Evolutionary conservation across 805 yeast genomes (phyloP).

Genomic region (Pichia nanzhaoensis): DNA sequence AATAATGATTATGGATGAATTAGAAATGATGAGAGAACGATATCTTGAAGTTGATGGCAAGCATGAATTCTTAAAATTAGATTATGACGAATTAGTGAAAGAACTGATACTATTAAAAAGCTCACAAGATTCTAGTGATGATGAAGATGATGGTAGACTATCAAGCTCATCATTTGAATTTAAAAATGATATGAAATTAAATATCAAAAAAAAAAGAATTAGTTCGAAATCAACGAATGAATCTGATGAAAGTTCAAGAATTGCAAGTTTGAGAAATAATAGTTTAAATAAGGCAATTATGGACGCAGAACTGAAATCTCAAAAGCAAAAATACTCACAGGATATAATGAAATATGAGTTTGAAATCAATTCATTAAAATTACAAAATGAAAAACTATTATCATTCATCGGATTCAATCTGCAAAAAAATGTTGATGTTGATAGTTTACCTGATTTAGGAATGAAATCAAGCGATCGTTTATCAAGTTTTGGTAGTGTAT

Average conservation of each 20-base stretch:
- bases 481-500: slow-evolving; percentile 1
- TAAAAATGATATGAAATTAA: background rate
- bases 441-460: background rate
- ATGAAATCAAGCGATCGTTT: background rate
- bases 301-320: slow-evolving; percentile 22
- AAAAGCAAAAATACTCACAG: slow-evolving; percentile 31
- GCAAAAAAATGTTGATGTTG: slow-evolving; percentile 24
- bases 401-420: slow-evolving; percentile 52
- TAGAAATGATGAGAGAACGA: slow-evolving; percentile 41
- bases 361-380: slow-evolving; percentile 45
- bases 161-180: slow-evolving; percentile 1
- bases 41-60: slow-evolving; percentile 23
- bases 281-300: slow-evolving; percentile 22
- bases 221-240: slow-evolving; percentile 2
- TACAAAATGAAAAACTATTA: slow-evolving; percentile 50
- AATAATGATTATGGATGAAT: slow-evolving; percentile 46
- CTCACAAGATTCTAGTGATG: slow-evolving; percentile 7
- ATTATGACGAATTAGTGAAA: slow-evolving; percentile 25
- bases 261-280: slow-evolving; percentile 19
- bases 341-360: slow-evolving; percentile 46
- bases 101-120: slow-evolving; percentile 15
- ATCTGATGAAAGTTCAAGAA: slow-evolving; percentile 9
- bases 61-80: slow-evolving; percentile 24
- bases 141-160: slow-evolving; percentile 1
- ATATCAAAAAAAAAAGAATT: slow-evolving; percentile 10